Percentiles rank a stretch among this genome's conserved stretches.
Evolutionary conservation across 2,329 filamentous ascomycete genomes (phyloP).

Genomic region (Colletotrichum theobromicola): DNA sequence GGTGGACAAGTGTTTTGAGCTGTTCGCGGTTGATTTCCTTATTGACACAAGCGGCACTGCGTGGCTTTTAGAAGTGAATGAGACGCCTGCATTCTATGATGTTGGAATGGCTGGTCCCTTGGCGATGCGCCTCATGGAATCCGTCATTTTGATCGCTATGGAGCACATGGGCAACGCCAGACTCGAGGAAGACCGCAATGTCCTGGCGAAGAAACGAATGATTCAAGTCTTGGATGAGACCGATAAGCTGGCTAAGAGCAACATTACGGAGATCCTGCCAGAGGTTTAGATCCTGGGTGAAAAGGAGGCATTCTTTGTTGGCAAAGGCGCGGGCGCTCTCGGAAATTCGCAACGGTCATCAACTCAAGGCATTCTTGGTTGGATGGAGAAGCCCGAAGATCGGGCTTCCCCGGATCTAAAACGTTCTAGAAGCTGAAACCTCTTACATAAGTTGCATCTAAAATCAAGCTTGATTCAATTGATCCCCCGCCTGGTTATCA

Average conservation of each 20-base stretch:
- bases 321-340: background rate
- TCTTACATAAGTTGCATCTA: background rate
- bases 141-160: slow-evolving; percentile 35
- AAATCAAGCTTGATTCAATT: background rate
- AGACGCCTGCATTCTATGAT: slow-evolving; percentile 43
- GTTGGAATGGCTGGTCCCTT: slow-evolving; percentile 36
- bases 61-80: slow-evolving; percentile 43
- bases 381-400: background rate
- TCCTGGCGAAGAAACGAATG: slow-evolving; percentile 23
- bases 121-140: slow-evolving; percentile 39
- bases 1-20: slow-evolving; percentile 40
- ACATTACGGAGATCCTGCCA: slow-evolving; percentile 30
- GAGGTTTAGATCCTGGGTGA: slow-evolving; percentile 14
- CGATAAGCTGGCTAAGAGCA: slow-evolving; percentile 30
- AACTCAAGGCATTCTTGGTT: background rate
- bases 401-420: background rate
- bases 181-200: slow-evolving; percentile 15
- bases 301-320: background rate
- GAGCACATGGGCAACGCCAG: slow-evolving; percentile 34
- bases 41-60: slow-evolving; percentile 33
- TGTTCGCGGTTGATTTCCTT: slow-evolving; percentile 41
- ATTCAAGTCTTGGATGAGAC: slow-evolving; percentile 32
- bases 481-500: background rate
- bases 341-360: background rate
- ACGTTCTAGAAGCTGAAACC: background rate